These are phyloP conservation scores for Fusarium brachygibbosum DNA, from an alignment of 2,329 filamentous ascomycete species.

Conservation along the genomic window DNA sequence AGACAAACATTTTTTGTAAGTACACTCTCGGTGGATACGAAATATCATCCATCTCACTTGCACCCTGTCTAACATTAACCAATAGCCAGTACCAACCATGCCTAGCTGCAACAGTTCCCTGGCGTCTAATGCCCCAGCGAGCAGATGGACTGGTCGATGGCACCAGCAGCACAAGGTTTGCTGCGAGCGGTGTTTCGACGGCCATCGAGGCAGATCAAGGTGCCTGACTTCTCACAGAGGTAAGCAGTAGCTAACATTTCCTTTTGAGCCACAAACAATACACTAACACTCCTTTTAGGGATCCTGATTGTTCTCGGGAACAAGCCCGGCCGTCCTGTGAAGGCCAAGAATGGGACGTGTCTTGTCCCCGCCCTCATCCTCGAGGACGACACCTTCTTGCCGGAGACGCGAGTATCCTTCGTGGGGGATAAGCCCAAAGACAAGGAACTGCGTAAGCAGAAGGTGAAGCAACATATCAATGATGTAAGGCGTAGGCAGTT, in stretches of 20 bases:
- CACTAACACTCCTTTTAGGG: not conserved
- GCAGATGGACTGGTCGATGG: not conserved
- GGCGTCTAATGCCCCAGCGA: not conserved
- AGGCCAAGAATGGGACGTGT: too few relatives aligned
- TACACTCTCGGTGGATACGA: not conserved
- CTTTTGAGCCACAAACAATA: not conserved
- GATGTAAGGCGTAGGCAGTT: not conserved
- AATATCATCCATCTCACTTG: accelerated
- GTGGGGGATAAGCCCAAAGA: not conserved
- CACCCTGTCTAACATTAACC: not conserved
- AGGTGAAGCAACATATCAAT: too few relatives aligned
- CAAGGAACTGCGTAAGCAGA: not conserved
- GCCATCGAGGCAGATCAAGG: not conserved
- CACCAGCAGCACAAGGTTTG: not conserved
- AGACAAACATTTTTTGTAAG: not conserved
- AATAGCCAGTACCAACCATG: not conserved
- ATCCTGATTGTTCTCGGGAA: not conserved
- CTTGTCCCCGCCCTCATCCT: not conserved
- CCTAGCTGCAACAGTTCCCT: not conserved
- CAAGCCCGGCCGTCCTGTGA: not conserved
- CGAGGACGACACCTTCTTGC: not conserved
- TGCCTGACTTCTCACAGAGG: not conserved
- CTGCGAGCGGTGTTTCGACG: not conserved
- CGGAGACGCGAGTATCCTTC: too few relatives aligned
- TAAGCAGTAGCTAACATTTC: too few relatives aligned